Percentiles rank a stretch among this genome's conserved stretches.
phyloP scores from a whole-genome alignment of 1,284 basidiomycete genomes.

The Pseudomicrostroma phylloplanum region DNA sequence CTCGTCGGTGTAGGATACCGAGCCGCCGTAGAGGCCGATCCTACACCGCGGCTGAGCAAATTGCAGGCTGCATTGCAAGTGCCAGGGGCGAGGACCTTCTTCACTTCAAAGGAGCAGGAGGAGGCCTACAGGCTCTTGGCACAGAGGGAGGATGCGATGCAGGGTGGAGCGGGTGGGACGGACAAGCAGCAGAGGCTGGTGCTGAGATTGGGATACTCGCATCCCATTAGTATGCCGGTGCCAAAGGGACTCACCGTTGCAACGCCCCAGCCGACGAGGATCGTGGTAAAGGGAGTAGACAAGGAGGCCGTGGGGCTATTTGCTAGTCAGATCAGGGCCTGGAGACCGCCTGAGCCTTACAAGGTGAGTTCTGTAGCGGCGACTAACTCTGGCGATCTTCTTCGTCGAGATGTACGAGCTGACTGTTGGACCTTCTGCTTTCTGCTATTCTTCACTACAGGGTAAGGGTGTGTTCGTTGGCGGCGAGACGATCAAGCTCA shows the following conservation, averaged over 20 bases:
- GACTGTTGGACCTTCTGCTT: neutral
- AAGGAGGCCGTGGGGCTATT: slow-evolving; percentile 70
- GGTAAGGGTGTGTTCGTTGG: slow-evolving; percentile 80
- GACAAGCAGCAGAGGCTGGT: slow-evolving; percentile 4
- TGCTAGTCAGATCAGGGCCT: slow-evolving; percentile 74
- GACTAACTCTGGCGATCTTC: no score
- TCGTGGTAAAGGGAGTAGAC: slow-evolving; percentile 56
- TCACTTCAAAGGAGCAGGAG: slow-evolving; percentile 27
- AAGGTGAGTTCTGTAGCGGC: slow-evolving; percentile 71
- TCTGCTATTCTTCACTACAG: slow-evolving; percentile 15
- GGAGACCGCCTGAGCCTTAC: slow-evolving; percentile 90
- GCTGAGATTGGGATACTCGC: slow-evolving; percentile 66
- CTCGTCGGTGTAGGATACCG: slow-evolving; percentile 95
- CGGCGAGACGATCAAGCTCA: slow-evolving; percentile 78
- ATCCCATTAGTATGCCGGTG: slow-evolving; percentile 74
- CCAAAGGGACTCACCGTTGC: slow-evolving; percentile 56
- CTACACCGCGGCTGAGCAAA: slow-evolving; percentile 48
- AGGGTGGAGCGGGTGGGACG: no score
- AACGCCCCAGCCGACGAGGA: slow-evolving; percentile 55
- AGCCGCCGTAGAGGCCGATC: slow-evolving; percentile 77
- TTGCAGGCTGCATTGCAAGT: slow-evolving; percentile 27
- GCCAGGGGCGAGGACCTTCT: slow-evolving; percentile 17
- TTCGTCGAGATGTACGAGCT: neutral
- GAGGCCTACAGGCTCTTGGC: slow-evolving; percentile 12
- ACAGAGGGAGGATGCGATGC: neutral